A percentile compares a stretch with the other conserved stretches of the same genome.
Evolutionary conservation across 805 yeast genomes (phyloP).

Genomic region (Metschnikowia gelsemii): DNA sequence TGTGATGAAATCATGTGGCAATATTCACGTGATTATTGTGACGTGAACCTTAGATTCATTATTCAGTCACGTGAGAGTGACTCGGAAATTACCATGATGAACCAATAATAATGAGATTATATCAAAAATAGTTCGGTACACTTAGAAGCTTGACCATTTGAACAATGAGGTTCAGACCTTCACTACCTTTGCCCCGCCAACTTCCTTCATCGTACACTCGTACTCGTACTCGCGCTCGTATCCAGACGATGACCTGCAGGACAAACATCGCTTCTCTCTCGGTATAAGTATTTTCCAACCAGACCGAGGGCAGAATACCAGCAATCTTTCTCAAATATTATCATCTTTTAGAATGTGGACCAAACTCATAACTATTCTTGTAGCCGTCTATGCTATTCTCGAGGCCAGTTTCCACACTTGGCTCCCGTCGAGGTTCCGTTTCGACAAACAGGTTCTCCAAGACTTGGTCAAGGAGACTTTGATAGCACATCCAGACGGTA

Average conservation of each 20-base stretch:
- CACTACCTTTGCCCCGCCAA: too few relatives aligned
- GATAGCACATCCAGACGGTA: constrained; percentile 51
- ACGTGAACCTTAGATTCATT: too few relatives aligned
- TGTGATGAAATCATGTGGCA: background rate
- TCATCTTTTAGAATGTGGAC: constrained; percentile 13
- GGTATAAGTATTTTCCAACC: background rate
- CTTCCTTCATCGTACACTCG: too few relatives aligned
- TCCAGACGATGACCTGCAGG: too few relatives aligned
- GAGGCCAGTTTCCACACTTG: constrained; percentile 52
- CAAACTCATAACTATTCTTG: constrained; percentile 21
- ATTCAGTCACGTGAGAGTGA: background rate
- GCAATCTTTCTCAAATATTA: background rate
- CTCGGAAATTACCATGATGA: too few relatives aligned
- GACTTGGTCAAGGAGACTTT: constrained; percentile 56
- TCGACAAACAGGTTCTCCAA: constrained; percentile 65
- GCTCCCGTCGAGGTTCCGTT: constrained; percentile 70
- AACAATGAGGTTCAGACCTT: too few relatives aligned
- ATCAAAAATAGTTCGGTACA: too few relatives aligned
- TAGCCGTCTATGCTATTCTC: constrained; percentile 32
- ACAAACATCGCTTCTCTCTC: too few relatives aligned
- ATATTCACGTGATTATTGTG: background rate
- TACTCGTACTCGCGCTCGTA: too few relatives aligned
- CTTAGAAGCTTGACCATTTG: too few relatives aligned
- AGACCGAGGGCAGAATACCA: background rate
- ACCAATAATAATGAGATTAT: too few relatives aligned